phyloP scores from a whole-genome alignment of 2,329 filamentous ascomycete species.

The Helotiales sp. region DNA sequence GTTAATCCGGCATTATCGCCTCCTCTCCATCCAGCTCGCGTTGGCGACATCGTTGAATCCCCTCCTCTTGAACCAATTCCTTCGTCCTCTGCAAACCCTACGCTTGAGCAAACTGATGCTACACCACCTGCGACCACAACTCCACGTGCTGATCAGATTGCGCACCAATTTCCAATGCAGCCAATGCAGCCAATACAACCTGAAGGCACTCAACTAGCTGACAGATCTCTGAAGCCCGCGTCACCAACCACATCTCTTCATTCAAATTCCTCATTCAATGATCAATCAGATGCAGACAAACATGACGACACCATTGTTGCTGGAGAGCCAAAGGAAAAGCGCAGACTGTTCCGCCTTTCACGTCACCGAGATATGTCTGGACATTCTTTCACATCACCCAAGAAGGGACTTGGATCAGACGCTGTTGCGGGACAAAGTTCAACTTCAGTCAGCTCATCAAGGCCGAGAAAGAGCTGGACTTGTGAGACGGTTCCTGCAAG shows the following conservation, averaged over 20 bases:
- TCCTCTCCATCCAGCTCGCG: constrained; percentile 34
- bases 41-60: constrained; percentile 32
- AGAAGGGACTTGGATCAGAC: constrained; percentile 57
- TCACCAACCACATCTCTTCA: constrained; percentile 76
- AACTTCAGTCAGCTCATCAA: constrained; percentile 60
- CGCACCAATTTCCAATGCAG: constrained; percentile 19
- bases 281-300: constrained; percentile 78
- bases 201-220: constrained; percentile 27
- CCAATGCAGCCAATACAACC: too few relatives aligned
- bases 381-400: constrained; percentile 44
- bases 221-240: constrained; percentile 56
- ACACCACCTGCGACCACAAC: constrained; percentile 29
- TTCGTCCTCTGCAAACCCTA: constrained; percentile 20
- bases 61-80: constrained; percentile 29
- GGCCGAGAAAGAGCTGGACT: constrained; percentile 46
- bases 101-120: constrained; percentile 21
- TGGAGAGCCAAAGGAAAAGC: constrained; percentile 68
- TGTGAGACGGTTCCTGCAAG: constrained; percentile 39
- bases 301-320: constrained; percentile 55
- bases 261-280: constrained; percentile 67
- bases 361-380: constrained; percentile 57
- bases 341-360: constrained; percentile 71
- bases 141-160: constrained; percentile 24
- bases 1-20: constrained; percentile 29
- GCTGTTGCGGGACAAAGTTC: constrained; percentile 64